Percentiles rank a stretch among this genome's conserved stretches.
Conservation (phyloP, 768 basidiomycete species). For the Collybiopsis confluens region DNA sequence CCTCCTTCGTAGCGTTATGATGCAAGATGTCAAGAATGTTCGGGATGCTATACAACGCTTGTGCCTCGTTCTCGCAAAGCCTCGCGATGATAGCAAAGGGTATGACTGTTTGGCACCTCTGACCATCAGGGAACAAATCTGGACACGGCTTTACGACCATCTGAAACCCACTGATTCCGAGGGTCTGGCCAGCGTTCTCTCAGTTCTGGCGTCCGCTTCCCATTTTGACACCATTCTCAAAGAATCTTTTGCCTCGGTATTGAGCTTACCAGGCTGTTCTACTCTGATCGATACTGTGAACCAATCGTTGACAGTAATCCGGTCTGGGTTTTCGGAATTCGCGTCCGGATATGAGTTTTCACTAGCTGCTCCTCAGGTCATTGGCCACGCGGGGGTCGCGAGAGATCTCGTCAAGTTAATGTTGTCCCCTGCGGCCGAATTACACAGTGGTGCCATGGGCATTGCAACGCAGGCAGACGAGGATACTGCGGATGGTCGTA, state of each 20-base stretch:
- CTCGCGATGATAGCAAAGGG: conserved; percentile 5
- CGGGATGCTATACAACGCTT: conserved; percentile 17
- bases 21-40: conserved; percentile 27
- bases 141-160: conserved; percentile 62
- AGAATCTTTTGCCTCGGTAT: conserved; percentile 23
- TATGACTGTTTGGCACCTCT: conserved; percentile 26
- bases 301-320: conserved; percentile 48
- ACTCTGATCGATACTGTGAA: conserved; percentile 53
- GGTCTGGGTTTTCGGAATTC: conserved; percentile 57
- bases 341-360: conserved; percentile 60
- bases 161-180: conserved; percentile 55
- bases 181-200: conserved; percentile 55
- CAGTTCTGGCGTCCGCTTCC: conserved; percentile 52
- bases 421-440: conserved; percentile 74
- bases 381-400: conserved; percentile 52
- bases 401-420: conserved; percentile 63
- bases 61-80: conserved; percentile 10
- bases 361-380: conserved; percentile 46
- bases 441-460: conserved; percentile 73
- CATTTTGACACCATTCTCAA: conserved; percentile 71
- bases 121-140: conserved; percentile 53
- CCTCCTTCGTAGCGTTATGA: conserved; percentile 29
- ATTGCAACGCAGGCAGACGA: conserved; percentile 86
- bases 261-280: background rate
- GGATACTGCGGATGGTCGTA: conserved; percentile 64